Conservation (phyloP, 495 filamentous ascomycete species). For the Pseudoneurospora amorphoporcata region DNA sequence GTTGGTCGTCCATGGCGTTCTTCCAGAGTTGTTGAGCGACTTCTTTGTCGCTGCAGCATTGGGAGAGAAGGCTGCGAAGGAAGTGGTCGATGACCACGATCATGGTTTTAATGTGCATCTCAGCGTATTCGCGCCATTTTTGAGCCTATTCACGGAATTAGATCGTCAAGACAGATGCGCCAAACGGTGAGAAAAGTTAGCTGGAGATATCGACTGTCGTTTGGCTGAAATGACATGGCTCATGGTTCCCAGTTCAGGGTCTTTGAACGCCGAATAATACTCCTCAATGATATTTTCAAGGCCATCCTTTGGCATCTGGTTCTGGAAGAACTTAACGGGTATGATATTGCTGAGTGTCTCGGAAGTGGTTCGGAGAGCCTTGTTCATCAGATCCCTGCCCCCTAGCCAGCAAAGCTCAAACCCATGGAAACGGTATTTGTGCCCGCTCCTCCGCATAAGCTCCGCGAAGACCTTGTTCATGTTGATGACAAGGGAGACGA, state of each 20-base stretch:
- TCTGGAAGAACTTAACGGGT: neutral
- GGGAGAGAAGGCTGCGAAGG: neutral
- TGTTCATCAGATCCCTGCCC: neutral
- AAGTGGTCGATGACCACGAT: neutral
- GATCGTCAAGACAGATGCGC: neutral
- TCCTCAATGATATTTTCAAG: neutral
- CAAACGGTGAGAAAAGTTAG: neutral
- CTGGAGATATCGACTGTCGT: neutral
- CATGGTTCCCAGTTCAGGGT: neutral
- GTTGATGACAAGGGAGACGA: neutral
- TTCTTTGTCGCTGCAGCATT: neutral
- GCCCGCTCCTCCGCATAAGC: neutral
- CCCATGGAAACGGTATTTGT: neutral
- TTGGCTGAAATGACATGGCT: neutral
- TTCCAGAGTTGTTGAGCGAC: slow-evolving; percentile 16
- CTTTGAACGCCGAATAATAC: neutral
- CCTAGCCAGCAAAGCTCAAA: neutral
- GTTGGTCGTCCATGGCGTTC: slow-evolving; percentile 28
- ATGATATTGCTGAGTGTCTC: neutral
- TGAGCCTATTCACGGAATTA: neutral
- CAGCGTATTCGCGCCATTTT: neutral
- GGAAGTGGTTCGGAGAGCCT: neutral
- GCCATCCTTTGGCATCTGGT: neutral
- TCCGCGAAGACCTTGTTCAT: neutral
- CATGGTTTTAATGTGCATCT: neutral